Evolutionary conservation across 768 basidiomycete genomes (phyloP).

Genomic region (Leucocoprinus sp.): DNA sequence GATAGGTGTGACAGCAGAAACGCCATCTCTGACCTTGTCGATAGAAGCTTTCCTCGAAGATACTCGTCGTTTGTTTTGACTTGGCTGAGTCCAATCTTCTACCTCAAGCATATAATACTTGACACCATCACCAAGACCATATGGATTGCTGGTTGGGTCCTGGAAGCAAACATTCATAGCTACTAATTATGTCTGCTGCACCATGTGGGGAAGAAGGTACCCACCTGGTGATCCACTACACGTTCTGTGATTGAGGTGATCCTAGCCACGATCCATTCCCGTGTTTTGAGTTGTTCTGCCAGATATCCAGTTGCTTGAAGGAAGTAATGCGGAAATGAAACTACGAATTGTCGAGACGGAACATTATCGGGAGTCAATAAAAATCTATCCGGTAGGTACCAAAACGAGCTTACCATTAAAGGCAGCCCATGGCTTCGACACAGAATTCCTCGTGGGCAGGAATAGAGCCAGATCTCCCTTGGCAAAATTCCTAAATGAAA

Average conservation of each 20-base stretch:
- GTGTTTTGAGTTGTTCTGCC: constrained; percentile 79
- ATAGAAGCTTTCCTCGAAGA: constrained; percentile 42
- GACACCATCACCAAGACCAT: constrained; percentile 77
- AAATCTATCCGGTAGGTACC: constrained; percentile 1
- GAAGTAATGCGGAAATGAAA: constrained; percentile 97
- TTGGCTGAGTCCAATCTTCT: constrained; percentile 85
- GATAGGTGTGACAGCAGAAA: constrained; percentile 15
- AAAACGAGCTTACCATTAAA: constrained; percentile 71
- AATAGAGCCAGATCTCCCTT: constrained; percentile 96
- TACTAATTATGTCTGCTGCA: constrained; percentile 9
- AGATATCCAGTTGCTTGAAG: constrained; percentile 80
- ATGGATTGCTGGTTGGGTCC: constrained; percentile 85
- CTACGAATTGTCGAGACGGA: constrained; percentile 34
- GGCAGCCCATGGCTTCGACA: constrained; percentile 94
- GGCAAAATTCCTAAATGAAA: constrained; percentile 90
- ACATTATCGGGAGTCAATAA: constrained; percentile 26
- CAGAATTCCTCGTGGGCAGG: constrained; percentile 89
- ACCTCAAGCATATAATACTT: constrained; percentile 94
- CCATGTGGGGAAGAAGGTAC: constrained; percentile 18
- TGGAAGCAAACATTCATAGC: constrained; percentile 30
- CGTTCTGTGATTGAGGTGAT: constrained; percentile 85
- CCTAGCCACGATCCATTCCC: constrained; percentile 93
- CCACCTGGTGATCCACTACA: constrained; percentile 72
- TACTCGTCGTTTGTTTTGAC: constrained; percentile 51
- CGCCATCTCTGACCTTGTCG: constrained; percentile 32